These are phyloP conservation scores for Hydnomerulius pinastri DNA, from an alignment of 768 basidiomycete genomes.

Conservation along the genomic window DNA sequence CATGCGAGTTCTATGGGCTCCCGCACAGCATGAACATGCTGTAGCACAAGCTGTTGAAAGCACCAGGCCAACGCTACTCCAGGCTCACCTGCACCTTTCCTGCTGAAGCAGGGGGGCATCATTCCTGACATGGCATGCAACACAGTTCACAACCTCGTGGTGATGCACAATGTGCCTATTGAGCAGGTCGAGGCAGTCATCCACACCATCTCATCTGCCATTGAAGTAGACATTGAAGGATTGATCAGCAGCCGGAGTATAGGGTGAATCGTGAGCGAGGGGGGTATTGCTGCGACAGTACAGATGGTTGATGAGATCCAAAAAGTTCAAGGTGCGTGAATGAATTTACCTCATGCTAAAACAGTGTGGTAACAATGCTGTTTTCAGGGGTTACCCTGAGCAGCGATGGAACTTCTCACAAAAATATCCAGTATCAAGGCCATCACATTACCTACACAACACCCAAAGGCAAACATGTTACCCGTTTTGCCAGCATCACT, in stretches of 20 bases:
- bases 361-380: too few species aligned
- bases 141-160: neutral
- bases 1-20: too few species aligned
- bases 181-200: neutral
- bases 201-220: neutral
- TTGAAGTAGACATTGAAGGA: neutral
- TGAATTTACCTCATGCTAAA: too few species aligned
- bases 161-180: neutral
- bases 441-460: constrained; percentile 16
- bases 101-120: neutral
- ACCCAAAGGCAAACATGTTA: neutral
- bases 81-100: neutral
- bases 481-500: constrained; percentile 16
- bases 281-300: neutral
- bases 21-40: too few species aligned
- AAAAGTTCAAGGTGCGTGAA: neutral
- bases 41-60: too few species aligned
- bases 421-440: constrained; percentile 20
- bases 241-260: neutral
- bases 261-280: neutral
- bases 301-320: neutral
- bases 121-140: neutral
- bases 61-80: too few species aligned
- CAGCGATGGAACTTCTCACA: constrained; percentile 28
- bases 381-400: constrained; percentile 20